Conservation (phyloP, 805 yeast genomes). For the Cyberlindnera mississippiensis region DNA sequence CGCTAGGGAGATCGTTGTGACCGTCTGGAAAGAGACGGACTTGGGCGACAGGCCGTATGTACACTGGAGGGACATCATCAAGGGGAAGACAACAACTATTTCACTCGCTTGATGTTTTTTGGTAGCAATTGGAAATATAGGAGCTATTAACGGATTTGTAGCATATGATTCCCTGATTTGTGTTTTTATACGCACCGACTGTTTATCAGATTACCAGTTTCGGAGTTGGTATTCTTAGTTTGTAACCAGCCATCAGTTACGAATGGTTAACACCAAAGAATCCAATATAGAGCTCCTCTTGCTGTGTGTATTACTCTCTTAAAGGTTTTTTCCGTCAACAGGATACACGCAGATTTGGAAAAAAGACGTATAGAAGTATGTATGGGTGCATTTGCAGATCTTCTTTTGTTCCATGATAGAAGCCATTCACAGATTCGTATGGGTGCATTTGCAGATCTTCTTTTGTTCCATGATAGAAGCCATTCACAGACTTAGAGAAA, state of each 20-base stretch:
- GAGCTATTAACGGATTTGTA: too few species aligned
- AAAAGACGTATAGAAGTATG: too few species aligned
- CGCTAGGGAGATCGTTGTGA: constrained; percentile 33
- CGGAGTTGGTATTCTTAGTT: constrained; percentile 11
- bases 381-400: too few species aligned
- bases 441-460: too few species aligned
- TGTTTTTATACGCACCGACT: constrained; percentile 16
- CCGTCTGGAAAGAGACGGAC: constrained; percentile 40
- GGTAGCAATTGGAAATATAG: too few species aligned
- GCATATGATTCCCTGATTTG: constrained; percentile 1
- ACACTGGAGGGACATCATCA: constrained; percentile 38
- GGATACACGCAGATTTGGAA: too few species aligned
- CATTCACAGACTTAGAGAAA: too few species aligned
- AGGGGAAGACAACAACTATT: constrained; percentile 33
- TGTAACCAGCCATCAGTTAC: constrained; percentile 4
- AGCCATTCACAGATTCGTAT: too few species aligned
- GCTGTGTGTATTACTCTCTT: too few species aligned
- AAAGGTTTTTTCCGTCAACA: constrained; percentile 35
- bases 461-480: too few species aligned
- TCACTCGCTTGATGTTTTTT: constrained; percentile 41
- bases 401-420: too few species aligned
- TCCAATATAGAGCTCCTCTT: too few species aligned
- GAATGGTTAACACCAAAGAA: constrained; percentile 32
- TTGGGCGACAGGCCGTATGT: constrained; percentile 22
- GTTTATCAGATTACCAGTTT: constrained; percentile 13